These are phyloP conservation scores for Clarireedia monteithiana DNA, from an alignment of 2,329 filamentous ascomycete species.

Conservation along the genomic window DNA sequence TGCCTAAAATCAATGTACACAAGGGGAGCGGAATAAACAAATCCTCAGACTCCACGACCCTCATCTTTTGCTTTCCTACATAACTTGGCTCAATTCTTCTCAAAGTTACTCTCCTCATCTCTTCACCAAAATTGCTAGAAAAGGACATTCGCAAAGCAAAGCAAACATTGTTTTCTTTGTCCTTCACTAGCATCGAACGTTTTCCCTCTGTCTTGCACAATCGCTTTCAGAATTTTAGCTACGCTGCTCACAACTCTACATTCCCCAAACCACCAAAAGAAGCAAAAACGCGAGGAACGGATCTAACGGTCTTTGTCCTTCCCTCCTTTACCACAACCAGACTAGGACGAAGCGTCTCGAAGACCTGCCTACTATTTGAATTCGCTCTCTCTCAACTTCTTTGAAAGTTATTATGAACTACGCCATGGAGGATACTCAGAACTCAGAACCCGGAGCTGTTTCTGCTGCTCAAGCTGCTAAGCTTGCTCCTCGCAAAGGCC, in stretches of 20 bases:
- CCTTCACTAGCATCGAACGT: not conserved
- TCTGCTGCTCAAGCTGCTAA: conserved; percentile 49
- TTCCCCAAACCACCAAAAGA: conserved; percentile 1
- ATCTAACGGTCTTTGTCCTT: conserved; percentile 17
- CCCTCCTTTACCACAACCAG: conserved; percentile 3
- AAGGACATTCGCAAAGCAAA: not conserved
- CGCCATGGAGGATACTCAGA: conserved; percentile 53
- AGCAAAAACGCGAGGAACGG: not conserved
- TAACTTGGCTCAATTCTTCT: not conserved
- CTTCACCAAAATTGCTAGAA: not conserved
- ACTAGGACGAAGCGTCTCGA: not conserved
- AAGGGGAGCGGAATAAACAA: conserved; percentile 1
- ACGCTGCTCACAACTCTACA: not conserved
- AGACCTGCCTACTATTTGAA: not conserved
- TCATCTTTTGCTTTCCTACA: not conserved
- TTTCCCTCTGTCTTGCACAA: conserved; percentile 9
- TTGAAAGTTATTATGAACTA: conserved; percentile 32
- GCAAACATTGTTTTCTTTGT: not conserved
- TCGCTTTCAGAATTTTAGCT: conserved; percentile 15
- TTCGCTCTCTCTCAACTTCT: conserved; percentile 3
- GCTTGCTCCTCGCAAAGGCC: conserved; percentile 48
- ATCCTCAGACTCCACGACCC: not conserved
- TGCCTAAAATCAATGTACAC: not conserved
- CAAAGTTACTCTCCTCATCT: not conserved
- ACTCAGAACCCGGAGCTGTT: conserved; percentile 52